Evolutionary conservation across 2,329 filamentous ascomycete species (phyloP), one percentile per base, ranked within the genome.

Genomic region (Tricladium varicosporioides): DNA sequence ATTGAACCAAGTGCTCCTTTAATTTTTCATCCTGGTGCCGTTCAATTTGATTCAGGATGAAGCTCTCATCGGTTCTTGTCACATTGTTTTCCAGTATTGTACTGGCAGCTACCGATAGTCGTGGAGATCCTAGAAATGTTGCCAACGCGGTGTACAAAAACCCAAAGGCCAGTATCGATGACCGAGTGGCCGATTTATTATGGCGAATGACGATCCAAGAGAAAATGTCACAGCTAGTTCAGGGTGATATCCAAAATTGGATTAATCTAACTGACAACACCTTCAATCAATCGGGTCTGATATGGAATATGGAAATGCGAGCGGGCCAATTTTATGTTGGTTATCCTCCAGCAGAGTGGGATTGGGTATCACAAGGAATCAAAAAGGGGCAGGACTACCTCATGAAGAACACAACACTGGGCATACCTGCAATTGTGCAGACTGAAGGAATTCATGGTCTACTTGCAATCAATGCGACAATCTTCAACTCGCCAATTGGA

Each of bases 401-500:
- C 2, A 64, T 85, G 48, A 75, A 89, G 15, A 83, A 87, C 61
- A 88, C 85, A 1, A 84, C 81, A 1, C 73, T 86, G 8, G 88
- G 86, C 0, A 91, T 91, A 52, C 88, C 88, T 5, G 84, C 88
- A 1, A 79, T 90, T 63, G 83, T 88, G 13, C 88, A 91, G 71
- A 87, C 82, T 2, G 88, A 92, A 72, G 87, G 84, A 40, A 87
- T 91, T 46, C 88, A 91, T 65, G 88, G 87, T 1, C 85, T 91
- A 62, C 75, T 90, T 32, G 80, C 87, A 45, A 80, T 81, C 9
- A 91, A 91, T 69, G 87, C 86, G 2, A 91, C 88, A 1, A 88
- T 91, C 58, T 92, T 91, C 76, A 91, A 91, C 72, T 89, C 85
- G 1, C 88, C 88, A 0, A 90, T 91, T 63, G 87, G 77, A 7